Evolutionary conservation across 2,329 filamentous ascomycete species (phyloP).

Genomic region (Aspergillus fumigatus): DNA sequence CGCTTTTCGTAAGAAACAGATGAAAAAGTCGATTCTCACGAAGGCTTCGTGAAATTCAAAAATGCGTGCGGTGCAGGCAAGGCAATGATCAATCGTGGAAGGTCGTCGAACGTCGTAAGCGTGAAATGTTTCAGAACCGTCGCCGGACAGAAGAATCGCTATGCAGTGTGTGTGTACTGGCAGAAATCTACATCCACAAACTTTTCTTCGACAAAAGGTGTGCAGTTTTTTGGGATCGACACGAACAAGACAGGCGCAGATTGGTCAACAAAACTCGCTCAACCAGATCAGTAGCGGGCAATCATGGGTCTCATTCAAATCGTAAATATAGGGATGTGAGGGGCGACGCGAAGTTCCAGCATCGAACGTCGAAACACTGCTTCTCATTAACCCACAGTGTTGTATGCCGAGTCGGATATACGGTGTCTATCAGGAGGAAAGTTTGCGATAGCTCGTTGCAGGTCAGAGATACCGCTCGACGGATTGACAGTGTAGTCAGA

Average conservation of each 20-base stretch:
- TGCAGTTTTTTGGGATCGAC: conserved; percentile 8
- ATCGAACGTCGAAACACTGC: conserved; percentile 15
- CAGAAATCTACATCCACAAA: conserved; percentile 22
- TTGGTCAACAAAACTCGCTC: conserved; percentile 20
- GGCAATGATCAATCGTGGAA: conserved; percentile 26
- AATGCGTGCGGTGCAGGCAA: conserved; percentile 20
- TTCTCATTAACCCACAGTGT: background rate
- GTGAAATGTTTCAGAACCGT: conserved; percentile 23
- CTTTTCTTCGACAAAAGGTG: conserved; percentile 6
- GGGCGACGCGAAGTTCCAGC: conserved; percentile 19
- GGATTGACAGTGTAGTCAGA: conserved; percentile 4
- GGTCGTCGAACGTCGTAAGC: conserved; percentile 32
- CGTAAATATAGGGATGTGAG: conserved; percentile 31
- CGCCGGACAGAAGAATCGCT: conserved; percentile 14
- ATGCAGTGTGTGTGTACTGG: conserved; percentile 14
- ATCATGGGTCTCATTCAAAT: conserved; percentile 43
- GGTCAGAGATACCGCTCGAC: no score
- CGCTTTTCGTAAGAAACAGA: conserved; percentile 14
- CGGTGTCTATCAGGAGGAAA: no score
- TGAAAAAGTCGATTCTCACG: background rate
- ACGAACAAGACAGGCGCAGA: conserved; percentile 12
- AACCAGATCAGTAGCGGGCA: conserved; percentile 26
- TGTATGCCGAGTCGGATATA: background rate
- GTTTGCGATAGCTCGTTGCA: no score
- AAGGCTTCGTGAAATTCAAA: conserved; percentile 4